Conservation (phyloP, 208 protist genomes). For the Phytomonas sp. region DNA sequence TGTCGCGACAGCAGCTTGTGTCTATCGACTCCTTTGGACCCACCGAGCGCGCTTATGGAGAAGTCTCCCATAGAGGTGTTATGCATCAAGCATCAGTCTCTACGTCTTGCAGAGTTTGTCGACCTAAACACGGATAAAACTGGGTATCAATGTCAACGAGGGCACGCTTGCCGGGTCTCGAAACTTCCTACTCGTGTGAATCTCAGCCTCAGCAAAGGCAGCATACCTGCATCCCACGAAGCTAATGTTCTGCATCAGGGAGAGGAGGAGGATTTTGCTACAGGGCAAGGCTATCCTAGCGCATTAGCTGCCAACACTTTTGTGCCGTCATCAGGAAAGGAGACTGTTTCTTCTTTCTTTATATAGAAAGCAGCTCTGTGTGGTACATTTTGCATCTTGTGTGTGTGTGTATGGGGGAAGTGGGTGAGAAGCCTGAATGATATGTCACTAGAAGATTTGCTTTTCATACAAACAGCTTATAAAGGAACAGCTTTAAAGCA, state of each 20-base stretch:
- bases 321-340: slow-evolving; percentile 22
- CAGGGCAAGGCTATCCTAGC: slow-evolving; percentile 15
- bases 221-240: not conserved
- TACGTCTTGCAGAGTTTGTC: slow-evolving; percentile 69
- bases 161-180: slow-evolving; percentile 57
- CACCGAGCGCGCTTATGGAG: slow-evolving; percentile 30
- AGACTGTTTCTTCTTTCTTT: slow-evolving; percentile 78
- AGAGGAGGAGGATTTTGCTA: slow-evolving; percentile 12
- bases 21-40: slow-evolving; percentile 67
- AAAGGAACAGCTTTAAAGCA: not conserved
- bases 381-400: slow-evolving; percentile 13
- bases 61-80: slow-evolving; percentile 58
- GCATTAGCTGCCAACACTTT: slow-evolving; percentile 18
- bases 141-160: slow-evolving; percentile 58
- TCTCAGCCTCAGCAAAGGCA: slow-evolving; percentile 11
- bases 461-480: not conserved
- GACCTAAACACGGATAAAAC: slow-evolving; percentile 44
- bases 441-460: not conserved
- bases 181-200: slow-evolving; percentile 19
- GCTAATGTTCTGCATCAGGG: not conserved
- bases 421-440: not conserved
- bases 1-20: slow-evolving; percentile 65
- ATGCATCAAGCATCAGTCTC: slow-evolving; percentile 62
- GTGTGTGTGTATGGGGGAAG: not conserved
- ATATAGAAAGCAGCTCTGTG: not conserved